Base-by-base conservation (phyloP, 371 early-diverging fungal species). In the Circinella minor region DNA sequence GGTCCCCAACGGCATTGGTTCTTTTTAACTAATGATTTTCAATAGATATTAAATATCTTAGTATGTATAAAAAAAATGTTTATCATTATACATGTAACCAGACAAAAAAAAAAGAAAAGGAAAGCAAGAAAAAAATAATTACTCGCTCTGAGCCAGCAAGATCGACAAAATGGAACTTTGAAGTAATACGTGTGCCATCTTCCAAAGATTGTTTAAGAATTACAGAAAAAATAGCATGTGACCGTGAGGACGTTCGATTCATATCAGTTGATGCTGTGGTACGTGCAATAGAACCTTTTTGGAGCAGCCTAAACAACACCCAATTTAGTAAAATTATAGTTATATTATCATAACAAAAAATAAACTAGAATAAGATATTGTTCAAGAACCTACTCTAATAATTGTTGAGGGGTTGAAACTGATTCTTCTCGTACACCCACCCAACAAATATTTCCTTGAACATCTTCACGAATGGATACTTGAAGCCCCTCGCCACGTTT, bases 191-290 rank as follows among this genome's bases (percentile, higher is more conserved):
- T 2, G 61, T 73, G 71, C 51, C 75, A 72, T 71, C 66, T 4
- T 47, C 55, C 60, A 81, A 76, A 15, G 74, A 72, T 70, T 90
- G 91, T 49, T 81, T 74, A 61, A 94, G 82, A 39, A 85, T 90
- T 15, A 98, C 89, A 8, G 95, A 90, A 78, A 98, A 99, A 60
- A 99, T 97, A 55, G 99, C 99, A 81, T 99, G 99, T 14, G 98
- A 97, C 71, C 99, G 87, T 6, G 98, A 98, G 0, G 97, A 97
- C 4, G 90, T 81, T 13, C 85, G 88, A 83, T 99, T 99, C 99
- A 98, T 99, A 66, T 96, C 94, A 3, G 99, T 99, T 18, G 93
- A 89, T 20, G 94, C 96, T 4, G 99, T 98, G 38, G 95, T 97
- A 64, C 99, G 89, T 74, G 91, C 86, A 65, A 89, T 72, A 36